Evolutionary conservation across 768 basidiomycete species (phyloP), one percentile per base, ranked within the genome.

Genomic region (Psilocybe tampanensis): DNA sequence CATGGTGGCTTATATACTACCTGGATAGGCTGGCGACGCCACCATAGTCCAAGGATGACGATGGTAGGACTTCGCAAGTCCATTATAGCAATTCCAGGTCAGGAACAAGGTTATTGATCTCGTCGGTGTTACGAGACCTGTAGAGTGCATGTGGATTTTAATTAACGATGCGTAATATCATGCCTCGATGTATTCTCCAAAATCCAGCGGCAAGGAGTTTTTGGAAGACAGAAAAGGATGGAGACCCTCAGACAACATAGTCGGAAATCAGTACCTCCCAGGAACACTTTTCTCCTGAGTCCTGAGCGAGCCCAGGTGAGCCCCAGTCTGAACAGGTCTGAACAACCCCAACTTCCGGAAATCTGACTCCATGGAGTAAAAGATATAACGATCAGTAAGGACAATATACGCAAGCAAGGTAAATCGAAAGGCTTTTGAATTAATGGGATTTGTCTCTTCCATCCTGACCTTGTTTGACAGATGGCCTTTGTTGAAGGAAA

Each of bases 251-350:
- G n/a, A n/a, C n/a, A n/a, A n/a, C n/a, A n/a, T n/a, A n/a, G n/a
- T n/a, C 43, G 47, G 54, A 47, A 52, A 45, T 47, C 34, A 52
- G 8, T 33, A 39, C 56, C 52, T 44, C 62, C 36, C 57, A 64
- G 63, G 63, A 64, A 64, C 63, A 23, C 44, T n/a, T 19, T 45
- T 47, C 63, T 61, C 63, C 55, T 60, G 48, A 60, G 21, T 47
- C 36, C 36, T 39, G 48, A 52, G 56, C 56, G 57, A 52, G 56
- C 59, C 56, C n/a, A n/a, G n/a, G n/a, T n/a, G n/a, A n/a, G n/a
- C 48, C 49, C 29, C 29, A 29, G 4, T 29, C 29, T 29, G 52
- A 57, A 57, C 58, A 44, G 19, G 47, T 29, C 29, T 29, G 29
- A 29, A 60, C 41, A 50, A 18, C 36, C 44, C 59, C 56, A 49